Evolutionary conservation across 805 yeast genomes (phyloP), one percentile per base, ranked within the genome.

Genomic region (Saturnispora hagleri): DNA sequence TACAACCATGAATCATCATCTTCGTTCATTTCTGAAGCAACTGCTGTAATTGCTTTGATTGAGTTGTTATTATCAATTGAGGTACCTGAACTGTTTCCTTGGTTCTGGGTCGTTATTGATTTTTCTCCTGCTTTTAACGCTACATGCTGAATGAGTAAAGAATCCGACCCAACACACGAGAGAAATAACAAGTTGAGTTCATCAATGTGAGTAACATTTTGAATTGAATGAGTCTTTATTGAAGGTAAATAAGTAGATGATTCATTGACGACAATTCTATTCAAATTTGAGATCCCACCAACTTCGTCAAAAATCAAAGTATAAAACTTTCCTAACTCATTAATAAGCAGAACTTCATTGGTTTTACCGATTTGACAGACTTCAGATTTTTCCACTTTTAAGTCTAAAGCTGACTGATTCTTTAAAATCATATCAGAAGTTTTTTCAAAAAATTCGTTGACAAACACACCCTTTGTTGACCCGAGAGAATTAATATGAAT

Each of bases 401-500:
- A 58, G 55, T 78, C 73, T 56, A 84, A 62, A 46, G 66, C 62
- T 2, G 81, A 64, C 54, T 77, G 75, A 63, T 84, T 84, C 24
- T 56, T 59, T 45, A 76, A 54, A 50, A 66, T 61, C 66, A 74
- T 62, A 47, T 68, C 64, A 0, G 81, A 68, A 31, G 69, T 61
- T 15, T 63, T 62, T 2, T 70, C 56, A 28, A 80, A 77, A 58
- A 69, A 83, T 53, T 70, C 66, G 62, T 86, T 86, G 2, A 84
- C 78, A 2, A 84, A 81, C 2, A 82, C 69, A 27, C 88, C 83
- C 53, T 79, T 75, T 2, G 74, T 61, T 33, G 82, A 78, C 3
- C 95, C 95, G 2, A 88, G 77, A 31, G 87, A 80, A 61, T 90
- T 96, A 17, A 89, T 76, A 65, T 87, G 90, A 10, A 88, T 69